phyloP scores from a whole-genome alignment of 2,329 filamentous ascomycete species.

The Bipolaris cookei region DNA sequence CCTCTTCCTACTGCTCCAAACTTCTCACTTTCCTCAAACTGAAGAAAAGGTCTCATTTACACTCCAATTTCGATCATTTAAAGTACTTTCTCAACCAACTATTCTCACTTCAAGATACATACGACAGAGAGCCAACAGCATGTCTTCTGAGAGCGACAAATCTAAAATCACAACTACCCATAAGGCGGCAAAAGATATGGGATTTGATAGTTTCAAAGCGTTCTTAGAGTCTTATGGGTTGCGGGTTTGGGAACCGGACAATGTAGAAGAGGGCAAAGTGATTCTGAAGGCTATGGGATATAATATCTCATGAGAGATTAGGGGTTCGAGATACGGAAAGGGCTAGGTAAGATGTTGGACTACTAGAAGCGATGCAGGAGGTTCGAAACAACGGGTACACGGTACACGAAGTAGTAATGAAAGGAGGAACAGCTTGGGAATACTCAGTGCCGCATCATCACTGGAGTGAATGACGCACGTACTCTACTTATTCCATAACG shows the following conservation, averaged over 20 bases:
- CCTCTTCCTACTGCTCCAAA: background rate
- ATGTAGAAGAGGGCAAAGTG: slow-evolving; percentile 29
- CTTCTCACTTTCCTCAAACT: no score
- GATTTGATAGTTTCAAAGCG: slow-evolving; percentile 20
- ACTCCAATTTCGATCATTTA: background rate
- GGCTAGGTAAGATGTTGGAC: background rate
- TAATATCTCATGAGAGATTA: background rate
- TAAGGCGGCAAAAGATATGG: slow-evolving; percentile 22
- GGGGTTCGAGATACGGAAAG: background rate
- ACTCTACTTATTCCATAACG: background rate
- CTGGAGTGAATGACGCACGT: background rate
- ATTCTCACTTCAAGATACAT: background rate
- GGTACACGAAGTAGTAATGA: background rate
- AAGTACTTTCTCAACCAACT: background rate
- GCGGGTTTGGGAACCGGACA: slow-evolving; percentile 13
- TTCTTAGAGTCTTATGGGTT: slow-evolving; percentile 28
- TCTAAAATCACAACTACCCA: slow-evolving; percentile 13
- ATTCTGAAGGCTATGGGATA: slow-evolving; percentile 33
- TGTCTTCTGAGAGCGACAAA: slow-evolving; percentile 10
- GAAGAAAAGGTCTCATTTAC: background rate
- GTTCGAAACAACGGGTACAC: no score
- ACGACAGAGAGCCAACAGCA: background rate
- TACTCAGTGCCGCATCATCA: background rate
- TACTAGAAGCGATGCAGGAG: no score
- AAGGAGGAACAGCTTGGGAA: background rate